Conservation (phyloP, 2,329 filamentous ascomycete species). For the Keithomyces neogunnii region DNA sequence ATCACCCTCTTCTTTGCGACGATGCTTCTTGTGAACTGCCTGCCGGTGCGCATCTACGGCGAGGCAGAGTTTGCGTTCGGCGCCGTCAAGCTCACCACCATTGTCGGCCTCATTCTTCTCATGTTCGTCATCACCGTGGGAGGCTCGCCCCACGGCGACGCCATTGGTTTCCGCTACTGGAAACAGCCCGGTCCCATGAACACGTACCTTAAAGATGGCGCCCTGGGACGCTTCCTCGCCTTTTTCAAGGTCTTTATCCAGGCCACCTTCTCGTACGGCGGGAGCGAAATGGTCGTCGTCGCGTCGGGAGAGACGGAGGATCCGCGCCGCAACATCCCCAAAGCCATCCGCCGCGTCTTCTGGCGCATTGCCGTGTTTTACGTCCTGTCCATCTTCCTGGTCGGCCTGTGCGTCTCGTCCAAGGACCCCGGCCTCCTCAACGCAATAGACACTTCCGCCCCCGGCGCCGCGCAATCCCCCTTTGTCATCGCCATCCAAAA, state of each 20-base stretch:
- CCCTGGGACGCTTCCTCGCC: constrained; percentile 30
- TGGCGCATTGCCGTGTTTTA: constrained; percentile 29
- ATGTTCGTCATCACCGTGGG: constrained; percentile 42
- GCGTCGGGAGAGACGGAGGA: constrained; percentile 27
- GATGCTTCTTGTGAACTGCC: constrained; percentile 29
- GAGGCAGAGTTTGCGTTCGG: constrained; percentile 44
- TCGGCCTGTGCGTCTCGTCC: constrained; percentile 28
- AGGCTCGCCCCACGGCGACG: constrained; percentile 31
- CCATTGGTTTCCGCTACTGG: constrained; percentile 40
- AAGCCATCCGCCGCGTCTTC: constrained; percentile 23
- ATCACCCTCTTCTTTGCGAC: constrained; percentile 28
- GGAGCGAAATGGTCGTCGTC: constrained; percentile 30
- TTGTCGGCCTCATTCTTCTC: constrained; percentile 39
- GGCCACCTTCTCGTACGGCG: constrained; percentile 39
- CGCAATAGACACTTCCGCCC: constrained; percentile 34
- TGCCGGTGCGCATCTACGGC: constrained; percentile 38
- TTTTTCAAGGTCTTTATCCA: constrained; percentile 38
- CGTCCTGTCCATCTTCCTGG: constrained; percentile 27
- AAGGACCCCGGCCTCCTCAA: constrained; percentile 32
- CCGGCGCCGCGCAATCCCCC: constrained; percentile 39
- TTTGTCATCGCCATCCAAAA: constrained; percentile 48
- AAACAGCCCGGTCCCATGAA: constrained; percentile 33
- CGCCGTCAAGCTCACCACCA: constrained; percentile 39
- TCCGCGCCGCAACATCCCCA: constrained; percentile 26
- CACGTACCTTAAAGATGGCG: constrained; percentile 28